Conservation (phyloP, 2,329 filamentous ascomycete species). For the Stenocarpella maydis region DNA sequence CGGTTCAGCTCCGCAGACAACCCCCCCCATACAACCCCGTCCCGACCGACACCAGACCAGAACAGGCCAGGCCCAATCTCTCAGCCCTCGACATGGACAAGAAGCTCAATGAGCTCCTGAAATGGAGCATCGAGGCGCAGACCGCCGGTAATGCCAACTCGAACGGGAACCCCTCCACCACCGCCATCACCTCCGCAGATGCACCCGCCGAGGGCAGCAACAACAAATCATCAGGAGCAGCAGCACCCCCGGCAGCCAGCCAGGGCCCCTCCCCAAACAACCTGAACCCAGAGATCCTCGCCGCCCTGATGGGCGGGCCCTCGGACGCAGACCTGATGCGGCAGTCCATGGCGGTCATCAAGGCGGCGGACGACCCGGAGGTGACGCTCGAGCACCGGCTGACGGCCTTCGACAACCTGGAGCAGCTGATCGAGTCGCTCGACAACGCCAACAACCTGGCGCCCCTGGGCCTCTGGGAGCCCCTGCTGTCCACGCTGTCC, state of each 20-base stretch:
- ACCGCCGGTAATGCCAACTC: constrained; percentile 37
- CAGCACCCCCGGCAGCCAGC: neutral
- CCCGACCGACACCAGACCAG: constrained; percentile 20
- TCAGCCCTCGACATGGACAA: constrained; percentile 42
- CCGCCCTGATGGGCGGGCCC: constrained; percentile 80
- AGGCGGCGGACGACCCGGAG: constrained; percentile 62
- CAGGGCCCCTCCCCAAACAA: constrained; percentile 38
- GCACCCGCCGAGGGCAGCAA: neutral
- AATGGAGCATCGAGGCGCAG: constrained; percentile 47
- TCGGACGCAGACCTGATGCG: constrained; percentile 94
- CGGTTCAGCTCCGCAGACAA: neutral
- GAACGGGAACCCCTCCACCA: constrained; percentile 36
- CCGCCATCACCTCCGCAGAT: constrained; percentile 54
- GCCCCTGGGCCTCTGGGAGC: constrained; percentile 80
- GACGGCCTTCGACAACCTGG: constrained; percentile 91
- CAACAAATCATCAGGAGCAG: neutral
- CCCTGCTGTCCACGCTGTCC: constrained; percentile 75
- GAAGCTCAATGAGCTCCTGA: constrained; percentile 48
- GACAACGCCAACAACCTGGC: constrained; percentile 98
- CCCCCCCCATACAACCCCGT: neutral
- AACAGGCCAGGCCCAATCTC: constrained; percentile 19
- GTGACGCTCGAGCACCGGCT: constrained; percentile 78
- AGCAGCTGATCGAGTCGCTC: constrained; percentile 88
- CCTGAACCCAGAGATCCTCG: constrained; percentile 75
- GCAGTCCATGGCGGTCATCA: constrained; percentile 80